phyloP scores from a whole-genome alignment of 805 yeast genomes.

The Pichia thaimueangensis region DNA sequence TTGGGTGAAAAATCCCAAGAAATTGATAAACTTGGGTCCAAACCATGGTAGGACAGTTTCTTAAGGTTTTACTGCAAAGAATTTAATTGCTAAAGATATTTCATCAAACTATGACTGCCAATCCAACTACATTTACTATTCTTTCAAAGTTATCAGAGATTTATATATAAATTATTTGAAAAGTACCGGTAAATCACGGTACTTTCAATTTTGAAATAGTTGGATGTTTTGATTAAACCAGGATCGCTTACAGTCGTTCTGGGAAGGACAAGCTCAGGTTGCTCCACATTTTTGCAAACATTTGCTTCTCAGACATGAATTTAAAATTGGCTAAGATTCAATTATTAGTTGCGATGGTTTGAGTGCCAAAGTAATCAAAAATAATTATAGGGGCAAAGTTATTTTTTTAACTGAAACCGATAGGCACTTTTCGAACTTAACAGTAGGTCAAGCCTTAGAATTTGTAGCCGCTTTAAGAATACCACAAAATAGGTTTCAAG shows the following conservation, averaged over 20 bases:
- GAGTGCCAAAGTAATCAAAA: slow-evolving; percentile 39
- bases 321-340: slow-evolving; percentile 41
- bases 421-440: slow-evolving; percentile 57
- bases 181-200: slow-evolving; percentile 22
- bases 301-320: slow-evolving; percentile 55
- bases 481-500: slow-evolving; percentile 51
- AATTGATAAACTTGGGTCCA: slow-evolving; percentile 45
- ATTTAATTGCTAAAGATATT: slow-evolving; percentile 56
- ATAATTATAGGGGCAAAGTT: slow-evolving; percentile 58
- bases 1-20: slow-evolving; percentile 63
- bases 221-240: slow-evolving; percentile 54
- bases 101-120: slow-evolving; percentile 67
- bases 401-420: slow-evolving; percentile 64
- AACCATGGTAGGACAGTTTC: slow-evolving; percentile 58
- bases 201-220: slow-evolving; percentile 46
- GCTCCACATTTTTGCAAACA: slow-evolving; percentile 58
- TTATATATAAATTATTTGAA: slow-evolving; percentile 21
- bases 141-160: slow-evolving; percentile 30
- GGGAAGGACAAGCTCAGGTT: slow-evolving; percentile 78
- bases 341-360: slow-evolving; percentile 48
- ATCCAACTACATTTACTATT: slow-evolving; percentile 45
- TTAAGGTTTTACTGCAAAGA: slow-evolving; percentile 52
- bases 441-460: slow-evolving; percentile 57
- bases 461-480: slow-evolving; percentile 56
- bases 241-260: slow-evolving; percentile 63